Percentiles rank a stretch among this genome's conserved stretches.
Evolutionary conservation across 768 basidiomycete genomes (phyloP).

Genomic region (Leccinum subtestaceum): DNA sequence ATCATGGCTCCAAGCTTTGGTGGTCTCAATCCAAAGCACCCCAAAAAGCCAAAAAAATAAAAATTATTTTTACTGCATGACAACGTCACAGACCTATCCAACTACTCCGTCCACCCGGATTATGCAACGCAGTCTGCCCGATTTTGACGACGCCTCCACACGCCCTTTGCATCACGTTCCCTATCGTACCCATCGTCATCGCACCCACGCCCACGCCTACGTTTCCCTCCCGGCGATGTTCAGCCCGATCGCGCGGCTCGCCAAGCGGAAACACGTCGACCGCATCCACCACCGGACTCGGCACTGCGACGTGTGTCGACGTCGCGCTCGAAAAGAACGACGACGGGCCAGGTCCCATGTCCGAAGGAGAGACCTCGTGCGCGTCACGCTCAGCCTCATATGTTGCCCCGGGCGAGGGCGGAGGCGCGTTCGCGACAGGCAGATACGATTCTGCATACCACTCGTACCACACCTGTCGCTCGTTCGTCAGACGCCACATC

Average conservation of each 20-base stretch:
- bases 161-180: constrained; percentile 39
- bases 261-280: constrained; percentile 40
- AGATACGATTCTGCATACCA: constrained; percentile 97
- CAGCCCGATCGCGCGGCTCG: constrained; percentile 8
- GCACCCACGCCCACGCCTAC: not conserved
- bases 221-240: constrained; percentile 6
- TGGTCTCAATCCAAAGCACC: no score
- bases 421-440: constrained; percentile 45
- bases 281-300: constrained; percentile 75
- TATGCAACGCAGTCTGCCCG: constrained; percentile 91
- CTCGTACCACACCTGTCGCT: constrained; percentile 95
- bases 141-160: constrained; percentile 70
- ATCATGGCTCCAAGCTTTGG: no score
- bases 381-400: not conserved
- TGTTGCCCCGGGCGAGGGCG: constrained; percentile 5
- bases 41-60: no score
- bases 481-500: constrained; percentile 90
- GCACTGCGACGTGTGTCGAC: constrained; percentile 32
- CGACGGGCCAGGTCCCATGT: constrained; percentile 13
- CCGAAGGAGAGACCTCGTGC: not conserved
- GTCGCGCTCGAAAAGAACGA: constrained; percentile 20
- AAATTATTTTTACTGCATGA: not conserved
- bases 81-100: constrained; percentile 76
- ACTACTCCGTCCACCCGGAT: constrained; percentile 84
- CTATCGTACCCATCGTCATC: constrained; percentile 43